These are phyloP conservation scores for Aspergillus puulaauensis DNA, from an alignment of 2,329 filamentous ascomycete species.

Conservation along the genomic window DNA sequence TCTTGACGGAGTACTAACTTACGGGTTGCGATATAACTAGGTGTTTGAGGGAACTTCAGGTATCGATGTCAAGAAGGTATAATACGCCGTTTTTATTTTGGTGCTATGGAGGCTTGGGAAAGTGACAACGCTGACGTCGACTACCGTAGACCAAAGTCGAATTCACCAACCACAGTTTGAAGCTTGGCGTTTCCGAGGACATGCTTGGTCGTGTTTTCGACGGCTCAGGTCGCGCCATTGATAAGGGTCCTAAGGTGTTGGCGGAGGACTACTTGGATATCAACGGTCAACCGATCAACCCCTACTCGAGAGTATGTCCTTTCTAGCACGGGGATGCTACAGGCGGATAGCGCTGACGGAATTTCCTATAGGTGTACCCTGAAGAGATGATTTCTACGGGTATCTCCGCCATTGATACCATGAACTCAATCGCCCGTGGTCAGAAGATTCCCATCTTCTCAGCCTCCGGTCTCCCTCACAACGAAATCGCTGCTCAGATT, in stretches of 20 bases:
- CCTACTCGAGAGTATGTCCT: conserved; percentile 77
- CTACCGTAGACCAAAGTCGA: conserved; percentile 81
- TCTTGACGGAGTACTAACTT: conserved; percentile 21
- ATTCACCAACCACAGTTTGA: conserved; percentile 94
- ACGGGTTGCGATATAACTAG: conserved; percentile 48
- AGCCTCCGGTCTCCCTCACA: conserved; percentile 94
- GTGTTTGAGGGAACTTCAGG: conserved; percentile 97
- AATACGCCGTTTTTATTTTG: background rate
- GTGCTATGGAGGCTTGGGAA: conserved; percentile 8
- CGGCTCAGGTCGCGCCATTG: conserved; percentile 94
- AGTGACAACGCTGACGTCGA: conserved; percentile 14
- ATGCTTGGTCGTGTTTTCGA: conserved; percentile 99
- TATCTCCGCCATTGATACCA: conserved; percentile 98
- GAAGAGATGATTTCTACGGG: conserved; percentile 99
- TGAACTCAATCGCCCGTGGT: conserved; percentile 96
- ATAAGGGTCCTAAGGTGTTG: conserved; percentile 97
- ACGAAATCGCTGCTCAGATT: conserved; percentile 98
- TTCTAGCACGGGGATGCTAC: background rate
- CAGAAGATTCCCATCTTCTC: conserved; percentile 99
- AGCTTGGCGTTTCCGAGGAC: conserved; percentile 98
- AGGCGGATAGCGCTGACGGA: conserved; percentile 7
- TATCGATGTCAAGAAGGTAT: conserved; percentile 96
- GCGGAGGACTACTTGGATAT: conserved; percentile 98
- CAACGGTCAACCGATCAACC: conserved; percentile 98
- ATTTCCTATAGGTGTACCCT: conserved; percentile 73